These are phyloP conservation scores for Aspergillus sp. DNA, from an alignment of 2,329 filamentous ascomycete species.

Conservation along the genomic window DNA sequence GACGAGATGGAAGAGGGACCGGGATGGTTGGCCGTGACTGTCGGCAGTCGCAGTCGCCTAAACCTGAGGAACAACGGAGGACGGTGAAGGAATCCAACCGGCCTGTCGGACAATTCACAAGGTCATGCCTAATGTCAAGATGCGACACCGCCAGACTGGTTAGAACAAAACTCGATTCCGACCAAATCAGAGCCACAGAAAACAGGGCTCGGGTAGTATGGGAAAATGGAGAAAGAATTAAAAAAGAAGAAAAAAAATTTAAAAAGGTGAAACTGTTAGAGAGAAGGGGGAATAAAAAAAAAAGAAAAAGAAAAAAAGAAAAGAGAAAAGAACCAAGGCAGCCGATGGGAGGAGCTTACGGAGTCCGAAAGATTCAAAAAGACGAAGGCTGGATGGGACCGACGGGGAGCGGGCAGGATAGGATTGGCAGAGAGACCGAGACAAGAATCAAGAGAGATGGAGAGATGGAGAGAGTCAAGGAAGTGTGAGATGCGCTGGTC, in stretches of 20 bases:
- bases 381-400: conserved; percentile 24
- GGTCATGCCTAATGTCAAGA: conserved; percentile 1
- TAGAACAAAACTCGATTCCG: background rate
- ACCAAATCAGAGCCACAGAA: background rate
- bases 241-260: conserved; percentile 4
- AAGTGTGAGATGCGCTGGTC: background rate
- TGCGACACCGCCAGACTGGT: conserved; percentile 3
- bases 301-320: conserved; percentile 8
- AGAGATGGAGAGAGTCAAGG: too few relatives aligned
- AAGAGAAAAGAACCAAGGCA: conserved; percentile 5
- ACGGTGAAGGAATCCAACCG: background rate
- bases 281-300: background rate
- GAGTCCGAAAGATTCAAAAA: conserved; percentile 10
- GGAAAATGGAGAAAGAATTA: background rate
- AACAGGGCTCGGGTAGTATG: background rate
- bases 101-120: conserved; percentile 3
- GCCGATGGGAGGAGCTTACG: background rate
- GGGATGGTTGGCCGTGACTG: background rate
- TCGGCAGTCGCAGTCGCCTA: background rate
- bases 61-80: background rate
- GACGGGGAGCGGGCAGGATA: background rate
- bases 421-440: too few relatives aligned
- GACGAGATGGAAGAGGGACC: too few relatives aligned
- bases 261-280: background rate
- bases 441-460: background rate